These are phyloP conservation scores for Salix purpurea DNA, from an alignment of 345 rosid genomes.

Conservation along the genomic window DNA sequence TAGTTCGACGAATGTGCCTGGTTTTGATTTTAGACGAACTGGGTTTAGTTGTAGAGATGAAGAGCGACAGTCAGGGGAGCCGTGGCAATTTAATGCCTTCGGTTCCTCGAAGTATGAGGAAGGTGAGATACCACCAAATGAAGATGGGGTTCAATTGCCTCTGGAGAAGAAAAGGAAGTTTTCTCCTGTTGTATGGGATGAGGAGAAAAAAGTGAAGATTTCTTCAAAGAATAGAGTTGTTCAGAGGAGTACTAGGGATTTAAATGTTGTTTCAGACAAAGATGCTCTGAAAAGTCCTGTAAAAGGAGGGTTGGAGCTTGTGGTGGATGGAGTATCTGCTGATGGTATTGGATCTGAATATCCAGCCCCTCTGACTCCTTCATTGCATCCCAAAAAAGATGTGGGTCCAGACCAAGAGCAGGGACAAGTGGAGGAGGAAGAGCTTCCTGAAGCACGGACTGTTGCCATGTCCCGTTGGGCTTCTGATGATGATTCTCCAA, in stretches of 20 bases:
- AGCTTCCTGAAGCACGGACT: constrained; percentile 30
- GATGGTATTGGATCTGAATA: constrained; percentile 1
- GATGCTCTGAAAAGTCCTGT: constrained; percentile 11
- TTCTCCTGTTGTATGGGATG: constrained; percentile 52
- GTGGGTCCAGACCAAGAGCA: constrained; percentile 27
- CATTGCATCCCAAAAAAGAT: constrained; percentile 5
- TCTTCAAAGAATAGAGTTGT: constrained; percentile 24
- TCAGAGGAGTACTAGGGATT: constrained; percentile 10
- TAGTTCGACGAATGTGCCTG: not conserved
- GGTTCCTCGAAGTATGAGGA: constrained; percentile 12
- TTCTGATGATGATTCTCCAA: constrained; percentile 34
- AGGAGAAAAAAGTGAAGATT: constrained; percentile 29
- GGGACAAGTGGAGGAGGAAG: constrained; percentile 39
- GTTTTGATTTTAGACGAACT: constrained; percentile 8
- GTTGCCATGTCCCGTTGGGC: constrained; percentile 67
- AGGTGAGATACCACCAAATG: constrained; percentile 9
- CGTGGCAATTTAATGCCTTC: not conserved
- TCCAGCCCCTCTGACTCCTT: constrained; percentile 10
- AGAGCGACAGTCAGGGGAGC: not conserved
- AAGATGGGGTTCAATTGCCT: constrained; percentile 33
- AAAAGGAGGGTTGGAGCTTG: constrained; percentile 11
- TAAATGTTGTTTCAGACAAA: constrained; percentile 15
- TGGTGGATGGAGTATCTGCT: not conserved
- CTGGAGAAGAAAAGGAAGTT: constrained; percentile 60
- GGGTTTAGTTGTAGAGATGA: constrained; percentile 18